Conservation (phyloP, 352 stramenopile genomes). For the Globisporangium viniferum region DNA sequence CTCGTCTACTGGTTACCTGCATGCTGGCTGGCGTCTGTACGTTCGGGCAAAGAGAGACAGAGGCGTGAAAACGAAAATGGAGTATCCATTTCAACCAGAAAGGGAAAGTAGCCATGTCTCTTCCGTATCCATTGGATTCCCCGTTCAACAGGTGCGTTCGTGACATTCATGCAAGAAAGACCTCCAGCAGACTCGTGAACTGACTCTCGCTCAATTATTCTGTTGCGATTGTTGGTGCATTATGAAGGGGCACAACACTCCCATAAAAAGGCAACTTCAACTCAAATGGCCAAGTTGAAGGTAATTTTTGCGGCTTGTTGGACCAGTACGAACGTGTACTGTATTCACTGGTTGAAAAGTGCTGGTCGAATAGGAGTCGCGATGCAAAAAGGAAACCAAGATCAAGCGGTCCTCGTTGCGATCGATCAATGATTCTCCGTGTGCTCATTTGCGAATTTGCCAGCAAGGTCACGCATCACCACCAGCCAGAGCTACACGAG, state of each 20-base stretch:
- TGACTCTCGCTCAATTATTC: conserved; percentile 3
- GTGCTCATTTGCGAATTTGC: conserved; percentile 14
- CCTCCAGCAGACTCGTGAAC: neutral
- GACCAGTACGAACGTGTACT: conserved; percentile 5
- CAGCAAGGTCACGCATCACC: neutral
- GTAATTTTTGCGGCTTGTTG: neutral
- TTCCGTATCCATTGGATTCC: neutral
- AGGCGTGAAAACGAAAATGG: neutral
- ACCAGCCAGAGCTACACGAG: neutral
- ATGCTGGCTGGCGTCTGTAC: neutral
- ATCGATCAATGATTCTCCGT: neutral
- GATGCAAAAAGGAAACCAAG: neutral
- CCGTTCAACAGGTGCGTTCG: neutral
- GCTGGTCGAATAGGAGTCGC: neutral
- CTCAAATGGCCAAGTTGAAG: conserved; percentile 1
- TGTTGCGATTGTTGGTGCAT: neutral
- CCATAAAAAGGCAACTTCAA: conserved; percentile 13
- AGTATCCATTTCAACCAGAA: neutral
- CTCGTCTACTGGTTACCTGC: neutral
- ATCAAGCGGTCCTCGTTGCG: neutral
- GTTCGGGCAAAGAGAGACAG: neutral
- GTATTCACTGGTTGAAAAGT: neutral
- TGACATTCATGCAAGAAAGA: neutral
- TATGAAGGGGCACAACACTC: neutral
- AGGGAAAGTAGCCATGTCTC: neutral